Percentiles rank a stretch among this genome's conserved stretches.
Conservation (phyloP, 495 filamentous ascomycete species). For the Pyrenula massariospora region DNA sequence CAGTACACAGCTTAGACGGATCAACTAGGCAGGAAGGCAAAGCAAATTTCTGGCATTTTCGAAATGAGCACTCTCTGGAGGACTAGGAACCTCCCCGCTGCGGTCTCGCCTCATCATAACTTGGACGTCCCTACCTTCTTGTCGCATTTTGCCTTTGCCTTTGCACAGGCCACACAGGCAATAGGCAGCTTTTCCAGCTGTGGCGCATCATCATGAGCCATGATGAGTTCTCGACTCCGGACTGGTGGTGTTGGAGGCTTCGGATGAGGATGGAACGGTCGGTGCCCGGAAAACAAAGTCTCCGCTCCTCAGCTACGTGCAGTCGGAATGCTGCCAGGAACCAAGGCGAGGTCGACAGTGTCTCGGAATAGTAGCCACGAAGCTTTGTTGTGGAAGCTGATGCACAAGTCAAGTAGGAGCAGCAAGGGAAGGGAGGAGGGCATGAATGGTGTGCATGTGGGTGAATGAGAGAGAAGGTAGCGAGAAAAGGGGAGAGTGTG, state of each 20-base stretch:
- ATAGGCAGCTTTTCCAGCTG: slow-evolving; percentile 20
- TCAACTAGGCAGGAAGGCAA: slow-evolving; percentile 36
- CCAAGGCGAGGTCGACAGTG: too few relatives aligned
- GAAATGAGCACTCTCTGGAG: background rate
- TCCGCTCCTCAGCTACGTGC: background rate
- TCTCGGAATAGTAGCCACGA: too few relatives aligned
- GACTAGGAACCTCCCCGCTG: background rate
- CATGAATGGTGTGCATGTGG: background rate
- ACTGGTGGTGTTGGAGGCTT: background rate
- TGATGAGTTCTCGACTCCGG: background rate
- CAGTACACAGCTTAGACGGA: slow-evolving; percentile 1
- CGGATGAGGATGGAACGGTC: background rate
- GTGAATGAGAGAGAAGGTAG: too few relatives aligned
- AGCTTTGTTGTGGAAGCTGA: too few relatives aligned
- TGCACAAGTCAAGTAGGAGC: too few relatives aligned
- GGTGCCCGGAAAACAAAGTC: background rate
- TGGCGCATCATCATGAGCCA: background rate
- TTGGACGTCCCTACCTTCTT: slow-evolving; percentile 32
- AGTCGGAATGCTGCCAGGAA: too few relatives aligned
- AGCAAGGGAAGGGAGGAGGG: background rate
- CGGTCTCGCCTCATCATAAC: background rate
- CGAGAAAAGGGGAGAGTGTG: background rate
- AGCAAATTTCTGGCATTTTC: background rate
- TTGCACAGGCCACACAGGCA: slow-evolving; percentile 47
- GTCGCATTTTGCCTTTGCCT: slow-evolving; percentile 56